Evolutionary conservation across 176 grass and related monocot genomes (phyloP).

Genomic region (Oryza brachyantha): DNA sequence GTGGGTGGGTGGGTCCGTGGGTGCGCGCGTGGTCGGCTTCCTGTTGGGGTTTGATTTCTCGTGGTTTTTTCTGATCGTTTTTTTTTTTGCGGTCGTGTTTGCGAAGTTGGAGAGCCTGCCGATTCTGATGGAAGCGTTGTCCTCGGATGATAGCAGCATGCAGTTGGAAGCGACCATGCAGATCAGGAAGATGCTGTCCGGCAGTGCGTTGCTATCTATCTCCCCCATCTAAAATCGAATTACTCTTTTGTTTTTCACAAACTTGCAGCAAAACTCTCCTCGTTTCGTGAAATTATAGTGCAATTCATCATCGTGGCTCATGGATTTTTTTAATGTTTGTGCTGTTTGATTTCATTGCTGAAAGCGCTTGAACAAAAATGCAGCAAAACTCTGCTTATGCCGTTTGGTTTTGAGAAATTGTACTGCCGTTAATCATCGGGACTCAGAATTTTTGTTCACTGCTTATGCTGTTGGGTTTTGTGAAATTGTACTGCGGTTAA

Average conservation of each 20-base stretch:
- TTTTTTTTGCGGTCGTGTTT: not conserved
- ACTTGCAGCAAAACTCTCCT: not conserved
- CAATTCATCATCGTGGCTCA: not conserved
- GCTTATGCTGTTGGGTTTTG: not conserved
- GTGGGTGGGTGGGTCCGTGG: not conserved
- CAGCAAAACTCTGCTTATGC: not conserved
- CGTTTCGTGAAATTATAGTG: not conserved
- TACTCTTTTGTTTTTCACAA: not conserved
- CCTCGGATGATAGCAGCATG: slow-evolving; percentile 43
- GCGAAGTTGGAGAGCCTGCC: slow-evolving; percentile 40
- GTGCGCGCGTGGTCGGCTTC: not conserved
- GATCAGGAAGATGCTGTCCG: slow-evolving; percentile 54
- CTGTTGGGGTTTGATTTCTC: not conserved
- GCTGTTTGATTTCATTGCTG: not conserved
- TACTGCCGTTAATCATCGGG: not conserved
- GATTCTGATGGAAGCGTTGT: slow-evolving; percentile 33
- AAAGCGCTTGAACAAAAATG: not conserved
- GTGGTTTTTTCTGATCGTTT: not conserved
- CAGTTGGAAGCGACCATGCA: slow-evolving; percentile 47
- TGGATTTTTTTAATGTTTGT: not conserved
- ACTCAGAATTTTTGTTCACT: not conserved
- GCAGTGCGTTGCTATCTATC: slow-evolving; percentile 14
- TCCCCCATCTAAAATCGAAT: not conserved
- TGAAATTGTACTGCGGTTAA: no score
- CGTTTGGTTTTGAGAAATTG: not conserved